Percentiles rank a stretch among this genome's conserved stretches.
phyloP scores from a whole-genome alignment of 148 eudicot species.

The Polygonum aviculare region DNA sequence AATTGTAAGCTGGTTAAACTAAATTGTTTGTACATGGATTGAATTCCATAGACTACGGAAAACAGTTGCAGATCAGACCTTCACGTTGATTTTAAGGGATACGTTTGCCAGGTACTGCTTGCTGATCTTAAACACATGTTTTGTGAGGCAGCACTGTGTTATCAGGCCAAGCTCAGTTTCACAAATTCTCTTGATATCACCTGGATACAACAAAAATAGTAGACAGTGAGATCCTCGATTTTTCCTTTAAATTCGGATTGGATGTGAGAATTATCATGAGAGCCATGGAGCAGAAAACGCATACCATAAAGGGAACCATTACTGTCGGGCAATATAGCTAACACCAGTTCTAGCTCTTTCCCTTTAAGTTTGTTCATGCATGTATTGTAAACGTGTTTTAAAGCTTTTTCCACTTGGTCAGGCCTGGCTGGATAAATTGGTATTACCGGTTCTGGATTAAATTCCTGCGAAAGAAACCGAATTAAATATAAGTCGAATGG shows the following conservation, averaged over 20 bases:
- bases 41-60: neutral
- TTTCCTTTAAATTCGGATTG: neutral
- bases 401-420: constrained; percentile 58
- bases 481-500: neutral
- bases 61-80: constrained; percentile 5
- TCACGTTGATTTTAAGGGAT: constrained; percentile 64
- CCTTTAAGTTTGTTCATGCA: constrained; percentile 44
- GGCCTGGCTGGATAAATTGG: constrained; percentile 58
- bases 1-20: neutral
- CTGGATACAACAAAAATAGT: constrained; percentile 19
- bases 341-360: constrained; percentile 52
- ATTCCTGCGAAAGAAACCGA: constrained; percentile 30
- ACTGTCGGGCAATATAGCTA: constrained; percentile 62
- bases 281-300: too few relatives aligned
- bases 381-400: constrained; percentile 56
- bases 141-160: constrained; percentile 74
- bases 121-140: constrained; percentile 46
- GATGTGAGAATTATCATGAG: neutral
- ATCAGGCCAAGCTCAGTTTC: constrained; percentile 78
- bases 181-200: constrained; percentile 57
- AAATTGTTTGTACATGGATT: neutral
- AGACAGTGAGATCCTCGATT: neutral
- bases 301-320: constrained; percentile 62
- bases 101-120: constrained; percentile 85
- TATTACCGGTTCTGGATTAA: constrained; percentile 51